Percentiles rank a stretch among this genome's conserved stretches.
phyloP scores from a whole-genome alignment of 495 filamentous ascomycete genomes.

The Tuber microsphaerosporum region DNA sequence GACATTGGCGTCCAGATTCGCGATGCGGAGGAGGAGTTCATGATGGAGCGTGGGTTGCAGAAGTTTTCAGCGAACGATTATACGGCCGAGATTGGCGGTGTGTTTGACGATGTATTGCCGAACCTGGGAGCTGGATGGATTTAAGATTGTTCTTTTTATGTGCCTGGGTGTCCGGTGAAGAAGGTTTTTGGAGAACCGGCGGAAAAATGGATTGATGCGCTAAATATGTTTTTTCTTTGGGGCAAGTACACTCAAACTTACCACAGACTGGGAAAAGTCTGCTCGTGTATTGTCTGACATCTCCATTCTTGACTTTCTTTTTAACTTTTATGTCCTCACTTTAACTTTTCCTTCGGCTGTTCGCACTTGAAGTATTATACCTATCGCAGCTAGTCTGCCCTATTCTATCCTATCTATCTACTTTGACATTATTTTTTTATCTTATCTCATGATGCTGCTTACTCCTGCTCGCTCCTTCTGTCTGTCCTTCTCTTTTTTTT shows the following conservation, averaged over 20 bases:
- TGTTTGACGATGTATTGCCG: constrained; percentile 44
- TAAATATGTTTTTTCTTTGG: neutral
- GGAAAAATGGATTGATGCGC: neutral
- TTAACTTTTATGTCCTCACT: neutral
- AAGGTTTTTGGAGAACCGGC: neutral
- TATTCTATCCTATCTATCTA: neutral
- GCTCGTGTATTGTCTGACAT: constrained; percentile 3
- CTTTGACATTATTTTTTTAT: neutral
- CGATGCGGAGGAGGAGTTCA: constrained; percentile 63
- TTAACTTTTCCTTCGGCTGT: neutral
- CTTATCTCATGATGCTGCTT: neutral
- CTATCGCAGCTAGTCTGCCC: constrained; percentile 4
- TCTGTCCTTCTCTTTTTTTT: neutral
- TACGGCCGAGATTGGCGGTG: constrained; percentile 59
- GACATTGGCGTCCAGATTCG: constrained; percentile 61
- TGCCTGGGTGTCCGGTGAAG: neutral
- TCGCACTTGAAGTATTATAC: constrained; percentile 1
- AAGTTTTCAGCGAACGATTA: constrained; percentile 80
- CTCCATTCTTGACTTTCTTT: neutral
- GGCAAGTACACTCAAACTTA: neutral
- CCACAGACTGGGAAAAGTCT: neutral
- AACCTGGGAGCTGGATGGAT: constrained; percentile 40
- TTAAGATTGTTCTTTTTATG: constrained; percentile 16
- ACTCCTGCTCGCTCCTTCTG: neutral
- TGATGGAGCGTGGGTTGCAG: constrained; percentile 59